Conservation (phyloP, 495 filamentous ascomycete species). For the Annulohypoxylon stygium region DNA sequence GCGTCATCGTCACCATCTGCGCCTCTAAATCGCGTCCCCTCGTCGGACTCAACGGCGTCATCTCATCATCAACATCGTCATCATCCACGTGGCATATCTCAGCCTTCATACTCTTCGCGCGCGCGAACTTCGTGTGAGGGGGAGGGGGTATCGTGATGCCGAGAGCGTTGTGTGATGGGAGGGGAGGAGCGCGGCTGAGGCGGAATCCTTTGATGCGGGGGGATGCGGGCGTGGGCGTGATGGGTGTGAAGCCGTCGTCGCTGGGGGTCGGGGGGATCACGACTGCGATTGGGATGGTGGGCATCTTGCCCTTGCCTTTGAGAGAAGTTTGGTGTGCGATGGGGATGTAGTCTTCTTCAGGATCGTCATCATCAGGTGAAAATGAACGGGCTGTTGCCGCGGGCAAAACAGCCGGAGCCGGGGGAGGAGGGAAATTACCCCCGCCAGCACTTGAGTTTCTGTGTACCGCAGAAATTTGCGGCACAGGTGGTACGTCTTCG, state of each 20-base stretch:
- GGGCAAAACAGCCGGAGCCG: slow-evolving; percentile 17
- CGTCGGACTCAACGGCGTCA: slow-evolving; percentile 44
- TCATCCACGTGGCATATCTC: not conserved
- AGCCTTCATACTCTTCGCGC: slow-evolving; percentile 36
- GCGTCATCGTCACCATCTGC: slow-evolving; percentile 15
- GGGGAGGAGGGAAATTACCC: slow-evolving; percentile 14
- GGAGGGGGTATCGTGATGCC: slow-evolving; percentile 37
- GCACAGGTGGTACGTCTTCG: slow-evolving; percentile 38
- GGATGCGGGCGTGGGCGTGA: slow-evolving; percentile 43
- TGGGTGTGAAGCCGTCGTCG: slow-evolving; percentile 47
- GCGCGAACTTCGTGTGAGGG: slow-evolving; percentile 9
- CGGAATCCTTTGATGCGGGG: slow-evolving; percentile 36
- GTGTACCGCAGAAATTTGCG: slow-evolving; percentile 27
- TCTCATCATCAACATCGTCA: not conserved
- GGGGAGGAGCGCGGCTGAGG: slow-evolving; percentile 41
- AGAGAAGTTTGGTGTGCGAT: slow-evolving; percentile 37
- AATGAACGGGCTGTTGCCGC: slow-evolving; percentile 6
- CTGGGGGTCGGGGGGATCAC: slow-evolving; percentile 37
- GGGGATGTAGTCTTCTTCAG: slow-evolving; percentile 47
- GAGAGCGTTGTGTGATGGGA: slow-evolving; percentile 43
- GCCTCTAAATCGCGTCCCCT: slow-evolving; percentile 19
- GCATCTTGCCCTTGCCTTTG: not conserved
- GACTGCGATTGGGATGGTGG: slow-evolving; percentile 18
- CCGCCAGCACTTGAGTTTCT: slow-evolving; percentile 36
- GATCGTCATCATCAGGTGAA: slow-evolving; percentile 21